Base-by-base conservation (phyloP, 78 protist genomes). In the Goniomonas avonlea region DNA sequence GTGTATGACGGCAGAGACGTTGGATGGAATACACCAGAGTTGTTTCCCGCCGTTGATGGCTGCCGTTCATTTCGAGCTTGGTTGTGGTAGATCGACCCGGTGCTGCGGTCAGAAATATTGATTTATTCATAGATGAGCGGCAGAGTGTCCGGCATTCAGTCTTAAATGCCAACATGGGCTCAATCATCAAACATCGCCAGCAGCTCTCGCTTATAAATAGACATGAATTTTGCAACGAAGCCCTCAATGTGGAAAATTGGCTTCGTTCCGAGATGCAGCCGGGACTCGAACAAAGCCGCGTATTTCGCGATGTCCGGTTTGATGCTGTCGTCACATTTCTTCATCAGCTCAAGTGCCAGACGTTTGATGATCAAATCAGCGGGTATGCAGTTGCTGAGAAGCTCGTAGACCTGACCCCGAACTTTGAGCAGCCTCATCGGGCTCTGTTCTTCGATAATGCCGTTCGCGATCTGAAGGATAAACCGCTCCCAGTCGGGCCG, bases 261-360 rank as follows among this genome's bases (percentile, higher is more conserved):
- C 71, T 63, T 63, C 37, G 23, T 38, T 21, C 71, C 71, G 27
- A 63, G 38, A 21, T 63, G 71, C 37, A 63, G 71, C n/a, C 71
- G 71, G 13, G 32, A 45, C 71, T 63, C 71, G 71, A 37, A 63
- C 50, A n/a, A 63, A 45, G 71, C 71, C n/a, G 71, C 71, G 23
- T 37, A 7, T 45, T 63, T 32, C 47, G 38, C 53, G 48, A 63
- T 37, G 17, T 17, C 71, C 29, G 47, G 53, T 45, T 63, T 63
- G 37, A 63, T 27, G 47, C 71, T 63, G 47, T 63, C 71, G 47
- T 63, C 71, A 39, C 32, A 20, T 45, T 63, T 63, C 29, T 23
- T 31, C 71, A 63, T 39, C 71, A 63, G 71, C 71, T 63, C 37
- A 17, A 63, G 71, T 45, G 71, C 23, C 71, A 63, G 71, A 18